Evolutionary conservation across 768 basidiomycete species (phyloP), one percentile per base, ranked within the genome.

Genomic region (Holtermanniella nyarrowii): DNA sequence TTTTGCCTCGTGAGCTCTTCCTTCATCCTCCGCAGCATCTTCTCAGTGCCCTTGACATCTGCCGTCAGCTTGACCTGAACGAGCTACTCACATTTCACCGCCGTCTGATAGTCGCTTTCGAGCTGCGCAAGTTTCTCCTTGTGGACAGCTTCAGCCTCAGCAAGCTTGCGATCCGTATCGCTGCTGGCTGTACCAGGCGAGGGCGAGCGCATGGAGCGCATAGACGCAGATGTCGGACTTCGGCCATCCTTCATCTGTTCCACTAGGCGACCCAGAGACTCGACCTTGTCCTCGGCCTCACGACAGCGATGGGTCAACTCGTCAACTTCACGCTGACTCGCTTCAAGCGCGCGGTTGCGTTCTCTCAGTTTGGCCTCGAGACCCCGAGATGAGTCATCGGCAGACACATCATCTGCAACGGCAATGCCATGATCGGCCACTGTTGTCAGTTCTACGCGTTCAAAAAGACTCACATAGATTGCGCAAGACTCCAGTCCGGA

Each of bases 21-120:
- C 72, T 89, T 87, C 84, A 96, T 88, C 60, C 85, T 82, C 59
- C 89, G 82, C 77, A 96, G 85, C 82, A 97, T 89, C 74, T 91
- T 95, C 73, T 97, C 95, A 1, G 91, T 96, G 42, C 88, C 88
- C 78, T 96, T 97, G 61, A 96, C 90, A 73, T 95, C 96, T 68
- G 27, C 13, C 10, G 27, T 48, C 46, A 48, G 26, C 24, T 48
- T 37, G 46, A 18, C 18, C 5, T 4, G 5, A 26, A 7, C 46
- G 12, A 16, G n/a, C 16, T 4, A 48, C 46, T 5, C 11, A 37
- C 31, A 37, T 37, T 37, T 37, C 10, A 37, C 31, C 7, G 31
- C 31, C 10, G 31, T 37, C 64, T 90, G 86, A 71, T 99, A 97
- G 64, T 96, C 93, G 44, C 86, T 82, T 72, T 97, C 91, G 73